Evolutionary conservation across 1,139 yeast species (phyloP).

Genomic region (Meyerozyma athensensis): DNA sequence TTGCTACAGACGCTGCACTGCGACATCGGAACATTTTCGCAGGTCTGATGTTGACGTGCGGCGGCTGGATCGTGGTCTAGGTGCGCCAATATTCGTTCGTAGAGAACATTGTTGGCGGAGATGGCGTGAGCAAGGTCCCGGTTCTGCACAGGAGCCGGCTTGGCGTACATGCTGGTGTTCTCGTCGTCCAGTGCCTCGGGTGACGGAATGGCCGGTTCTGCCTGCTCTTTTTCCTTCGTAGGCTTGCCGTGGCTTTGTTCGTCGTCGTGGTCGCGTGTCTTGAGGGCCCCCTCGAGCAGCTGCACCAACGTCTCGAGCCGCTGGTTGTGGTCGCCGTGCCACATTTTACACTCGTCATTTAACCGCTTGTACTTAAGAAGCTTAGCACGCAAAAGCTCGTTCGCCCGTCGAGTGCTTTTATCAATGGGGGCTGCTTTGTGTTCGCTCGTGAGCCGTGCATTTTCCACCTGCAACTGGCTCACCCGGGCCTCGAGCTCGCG

Average conservation of each 20-base stretch:
- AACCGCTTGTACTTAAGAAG: conserved; percentile 30
- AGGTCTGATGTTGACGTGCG: background rate
- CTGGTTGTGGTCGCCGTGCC: conserved; percentile 6
- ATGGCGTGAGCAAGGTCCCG: conserved; percentile 5
- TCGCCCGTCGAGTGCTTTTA: conserved; percentile 20
- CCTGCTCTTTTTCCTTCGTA: too few species aligned
- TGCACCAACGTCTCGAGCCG: background rate
- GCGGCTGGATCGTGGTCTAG: background rate
- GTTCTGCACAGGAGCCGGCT: too few species aligned
- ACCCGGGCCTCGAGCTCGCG: conserved; percentile 3
- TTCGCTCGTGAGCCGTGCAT: conserved; percentile 16
- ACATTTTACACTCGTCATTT: conserved; percentile 18
- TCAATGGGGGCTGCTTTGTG: conserved; percentile 1
- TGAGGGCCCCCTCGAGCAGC: background rate
- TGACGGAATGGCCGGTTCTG: too few species aligned
- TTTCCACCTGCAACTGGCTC: conserved; percentile 7
- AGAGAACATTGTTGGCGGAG: conserved; percentile 7
- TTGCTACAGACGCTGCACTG: conserved; percentile 1
- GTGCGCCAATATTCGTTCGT: conserved; percentile 2
- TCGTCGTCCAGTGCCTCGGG: too few species aligned
- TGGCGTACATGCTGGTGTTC: too few species aligned
- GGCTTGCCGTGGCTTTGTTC: too few species aligned
- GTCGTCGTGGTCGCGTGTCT: too few species aligned
- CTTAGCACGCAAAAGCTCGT: conserved; percentile 28
- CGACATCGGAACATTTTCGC: background rate